A percentile compares a stretch with the other conserved stretches of the same genome.
Evolutionary conservation across 805 yeast species (phyloP).

Genomic region (Ogataea sp.): DNA sequence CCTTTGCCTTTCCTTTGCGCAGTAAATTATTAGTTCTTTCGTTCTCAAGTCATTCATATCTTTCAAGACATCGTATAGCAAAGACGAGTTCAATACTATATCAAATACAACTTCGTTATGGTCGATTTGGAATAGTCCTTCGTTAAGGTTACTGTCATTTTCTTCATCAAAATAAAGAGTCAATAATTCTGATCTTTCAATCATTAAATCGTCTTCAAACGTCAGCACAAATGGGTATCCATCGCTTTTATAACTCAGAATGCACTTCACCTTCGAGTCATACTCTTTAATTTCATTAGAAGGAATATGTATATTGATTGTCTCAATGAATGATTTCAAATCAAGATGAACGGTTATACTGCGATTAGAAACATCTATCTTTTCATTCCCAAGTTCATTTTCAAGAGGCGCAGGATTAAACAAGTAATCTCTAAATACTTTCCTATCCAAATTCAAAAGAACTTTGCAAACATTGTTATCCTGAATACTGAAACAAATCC

Average conservation of each 20-base stretch:
- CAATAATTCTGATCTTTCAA: slow-evolving; percentile 51
- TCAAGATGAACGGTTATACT: slow-evolving; percentile 32
- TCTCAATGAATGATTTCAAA: slow-evolving; percentile 39
- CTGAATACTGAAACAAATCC: slow-evolving; percentile 42
- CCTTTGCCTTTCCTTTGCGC: slow-evolving; percentile 12
- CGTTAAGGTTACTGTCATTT: slow-evolving; percentile 18
- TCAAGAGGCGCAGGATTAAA: slow-evolving; percentile 9
- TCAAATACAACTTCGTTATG: slow-evolving; percentile 38
- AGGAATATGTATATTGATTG: slow-evolving; percentile 34
- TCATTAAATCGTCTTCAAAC: slow-evolving; percentile 42
- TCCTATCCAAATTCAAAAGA: slow-evolving; percentile 28
- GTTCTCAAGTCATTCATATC: slow-evolving; percentile 51
- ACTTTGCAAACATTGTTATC: slow-evolving; percentile 34
- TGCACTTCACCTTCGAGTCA: slow-evolving; percentile 32
- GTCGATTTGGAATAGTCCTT: slow-evolving; percentile 23
- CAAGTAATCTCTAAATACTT: slow-evolving; percentile 26
- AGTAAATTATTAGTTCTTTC: slow-evolving; percentile 41
- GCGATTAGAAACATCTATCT: slow-evolving; percentile 4
- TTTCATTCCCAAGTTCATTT: slow-evolving; percentile 7
- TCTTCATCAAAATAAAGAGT: slow-evolving; percentile 30
- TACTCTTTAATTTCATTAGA: not conserved
- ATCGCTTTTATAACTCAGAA: slow-evolving; percentile 38
- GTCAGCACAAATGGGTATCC: slow-evolving; percentile 48
- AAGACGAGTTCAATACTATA: slow-evolving; percentile 43
- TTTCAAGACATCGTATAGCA: slow-evolving; percentile 43